These are phyloP conservation scores for Gaertneriomyces semiglobifer DNA, from an alignment of 192 early-diverging fungal species.

Conservation along the genomic window DNA sequence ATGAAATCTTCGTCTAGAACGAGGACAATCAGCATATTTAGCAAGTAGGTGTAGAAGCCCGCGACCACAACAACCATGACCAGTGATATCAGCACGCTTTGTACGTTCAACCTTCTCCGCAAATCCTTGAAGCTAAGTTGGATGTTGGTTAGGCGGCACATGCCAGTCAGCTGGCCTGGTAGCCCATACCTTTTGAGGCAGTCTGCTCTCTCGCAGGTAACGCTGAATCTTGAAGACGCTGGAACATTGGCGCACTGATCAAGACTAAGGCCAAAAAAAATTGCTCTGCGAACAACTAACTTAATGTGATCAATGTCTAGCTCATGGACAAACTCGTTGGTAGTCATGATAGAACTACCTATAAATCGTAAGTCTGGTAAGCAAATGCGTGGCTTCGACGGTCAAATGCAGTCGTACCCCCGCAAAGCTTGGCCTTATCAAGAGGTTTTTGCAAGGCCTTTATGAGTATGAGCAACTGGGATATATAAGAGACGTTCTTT, in stretches of 20 bases:
- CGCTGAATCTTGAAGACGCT: constrained; percentile 74
- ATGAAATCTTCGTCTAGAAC: constrained; percentile 9
- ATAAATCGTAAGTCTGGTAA: too few relatives aligned
- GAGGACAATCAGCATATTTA: too few relatives aligned
- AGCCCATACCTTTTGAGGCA: constrained; percentile 58
- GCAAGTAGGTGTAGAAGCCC: too few relatives aligned
- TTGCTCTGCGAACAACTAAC: background rate
- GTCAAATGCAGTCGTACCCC: too few relatives aligned
- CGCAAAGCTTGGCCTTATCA: background rate
- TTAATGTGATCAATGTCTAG: constrained; percentile 69
- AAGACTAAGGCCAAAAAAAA: too few relatives aligned
- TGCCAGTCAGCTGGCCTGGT: too few relatives aligned
- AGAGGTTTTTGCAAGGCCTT: constrained; percentile 44
- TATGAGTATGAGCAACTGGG: constrained; percentile 65
- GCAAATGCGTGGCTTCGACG: too few relatives aligned
- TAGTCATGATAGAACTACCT: constrained; percentile 11
- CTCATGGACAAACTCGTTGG: constrained; percentile 64
- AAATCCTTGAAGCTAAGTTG: constrained; percentile 53
- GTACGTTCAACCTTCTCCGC: constrained; percentile 22
- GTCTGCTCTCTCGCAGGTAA: constrained; percentile 65
- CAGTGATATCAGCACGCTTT: background rate
- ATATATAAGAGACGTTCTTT: constrained; percentile 71
- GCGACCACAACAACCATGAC: background rate
- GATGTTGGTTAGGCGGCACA: constrained; percentile 22
- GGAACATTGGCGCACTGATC: background rate